Evolutionary conservation across 2,329 filamentous ascomycete species (phyloP).

Genomic region (Pseudofabraea citricarpa): DNA sequence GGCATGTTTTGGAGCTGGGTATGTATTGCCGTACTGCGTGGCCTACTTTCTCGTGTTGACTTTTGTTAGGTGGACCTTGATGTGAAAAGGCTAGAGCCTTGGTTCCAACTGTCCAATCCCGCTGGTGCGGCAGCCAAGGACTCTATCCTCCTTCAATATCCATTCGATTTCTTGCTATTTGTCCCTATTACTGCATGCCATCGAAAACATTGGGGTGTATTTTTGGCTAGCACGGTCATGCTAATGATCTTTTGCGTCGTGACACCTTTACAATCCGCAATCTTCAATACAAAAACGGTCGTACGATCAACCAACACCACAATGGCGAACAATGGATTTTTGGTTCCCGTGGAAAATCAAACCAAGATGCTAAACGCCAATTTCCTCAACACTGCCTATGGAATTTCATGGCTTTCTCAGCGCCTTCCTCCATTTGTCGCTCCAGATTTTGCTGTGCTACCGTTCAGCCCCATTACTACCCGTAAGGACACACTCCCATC

Average conservation of each 20-base stretch:
- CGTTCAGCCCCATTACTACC: constrained; percentile 30
- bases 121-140: constrained; percentile 37
- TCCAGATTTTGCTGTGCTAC: constrained; percentile 34
- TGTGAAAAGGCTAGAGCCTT: constrained; percentile 54
- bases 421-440: constrained; percentile 38
- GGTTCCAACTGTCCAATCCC: constrained; percentile 47
- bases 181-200: constrained; percentile 36
- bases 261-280: constrained; percentile 50
- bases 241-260: constrained; percentile 50
- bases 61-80: constrained; percentile 51
- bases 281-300: constrained; percentile 39
- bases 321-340: constrained; percentile 20
- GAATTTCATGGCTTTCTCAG: constrained; percentile 41
- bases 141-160: constrained; percentile 50
- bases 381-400: constrained; percentile 41
- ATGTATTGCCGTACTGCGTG: no score
- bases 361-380: constrained; percentile 25
- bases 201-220: constrained; percentile 45
- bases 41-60: no score
- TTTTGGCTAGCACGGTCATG: constrained; percentile 41
- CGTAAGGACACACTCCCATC: not conserved
- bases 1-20: constrained; percentile 43
- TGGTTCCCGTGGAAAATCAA: constrained; percentile 28
- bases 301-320: not conserved
- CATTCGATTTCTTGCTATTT: constrained; percentile 40